Conservation (phyloP, 2,329 filamentous ascomycete genomes). For the Chrysoporthe austroafricana region DNA sequence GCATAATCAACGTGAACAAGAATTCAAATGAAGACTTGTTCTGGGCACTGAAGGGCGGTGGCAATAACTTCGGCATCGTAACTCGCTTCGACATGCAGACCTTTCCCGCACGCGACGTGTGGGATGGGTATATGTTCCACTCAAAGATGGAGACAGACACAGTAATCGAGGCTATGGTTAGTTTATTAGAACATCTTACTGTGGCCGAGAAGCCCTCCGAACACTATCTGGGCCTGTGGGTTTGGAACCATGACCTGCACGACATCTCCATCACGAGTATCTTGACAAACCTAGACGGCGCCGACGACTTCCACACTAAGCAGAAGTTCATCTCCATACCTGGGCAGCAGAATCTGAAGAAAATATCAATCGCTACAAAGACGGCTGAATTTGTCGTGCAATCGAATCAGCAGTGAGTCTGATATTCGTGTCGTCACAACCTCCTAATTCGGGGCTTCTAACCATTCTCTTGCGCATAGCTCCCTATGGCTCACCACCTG, state of each 20-base stretch:
- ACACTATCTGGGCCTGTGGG: background rate
- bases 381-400: background rate
- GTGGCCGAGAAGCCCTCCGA: background rate
- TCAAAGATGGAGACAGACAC: background rate
- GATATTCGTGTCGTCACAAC: background rate
- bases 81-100: constrained; percentile 33
- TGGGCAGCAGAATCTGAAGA: background rate
- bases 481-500: background rate
- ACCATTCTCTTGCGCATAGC: background rate
- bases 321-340: background rate
- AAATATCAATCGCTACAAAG: background rate
- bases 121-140: constrained; percentile 29
- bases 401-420: background rate
- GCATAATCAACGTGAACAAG: constrained; percentile 3
- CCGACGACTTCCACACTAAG: background rate
- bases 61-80: constrained; percentile 47
- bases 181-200: background rate
- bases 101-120: constrained; percentile 30
- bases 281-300: constrained; percentile 6
- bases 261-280: background rate
- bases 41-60: constrained; percentile 34
- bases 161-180: constrained; percentile 23
- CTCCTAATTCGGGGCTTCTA: background rate
- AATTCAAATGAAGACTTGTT: constrained; percentile 9
- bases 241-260: background rate